A percentile compares a stretch with the other conserved stretches of the same genome.
phyloP scores from a whole-genome alignment of 768 basidiomycete species.

The Termitomyces sp. region DNA sequence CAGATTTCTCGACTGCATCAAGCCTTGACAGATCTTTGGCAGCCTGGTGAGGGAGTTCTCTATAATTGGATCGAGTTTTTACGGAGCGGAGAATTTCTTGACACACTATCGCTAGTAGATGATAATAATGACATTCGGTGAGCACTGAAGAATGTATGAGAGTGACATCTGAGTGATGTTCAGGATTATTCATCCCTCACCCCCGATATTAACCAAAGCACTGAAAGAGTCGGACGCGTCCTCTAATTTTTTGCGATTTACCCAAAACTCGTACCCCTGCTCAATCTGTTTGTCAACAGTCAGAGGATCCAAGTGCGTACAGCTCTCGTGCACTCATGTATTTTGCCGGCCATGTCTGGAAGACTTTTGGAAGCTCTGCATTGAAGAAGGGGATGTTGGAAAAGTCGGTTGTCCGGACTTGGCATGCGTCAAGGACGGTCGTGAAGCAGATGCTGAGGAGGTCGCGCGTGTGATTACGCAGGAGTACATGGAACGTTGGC shows the following conservation, averaged over 20 bases:
- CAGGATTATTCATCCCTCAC: conserved; percentile 55
- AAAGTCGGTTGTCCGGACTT: conserved; percentile 80
- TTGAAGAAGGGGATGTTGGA: conserved; percentile 71
- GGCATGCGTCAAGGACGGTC: conserved; percentile 61
- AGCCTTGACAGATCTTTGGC: conserved; percentile 52
- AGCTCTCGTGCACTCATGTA: conserved; percentile 67
- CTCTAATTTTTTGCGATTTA: conserved; percentile 48
- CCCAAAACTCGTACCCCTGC: conserved; percentile 61
- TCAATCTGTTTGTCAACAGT: conserved; percentile 68
- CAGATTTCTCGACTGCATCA: conserved; percentile 28
- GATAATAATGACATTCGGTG: conserved; percentile 30
- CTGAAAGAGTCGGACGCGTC: conserved; percentile 45
- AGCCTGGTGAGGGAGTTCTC: conserved; percentile 51
- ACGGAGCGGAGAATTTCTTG: conserved; percentile 59
- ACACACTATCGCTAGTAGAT: conserved; percentile 32
- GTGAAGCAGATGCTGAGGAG: conserved; percentile 64
- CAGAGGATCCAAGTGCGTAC: conserved; percentile 73
- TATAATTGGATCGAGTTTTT: conserved; percentile 73
- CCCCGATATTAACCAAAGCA: conserved; percentile 41
- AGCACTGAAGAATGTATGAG: conserved; percentile 13
- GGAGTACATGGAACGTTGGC: conserved; percentile 65
- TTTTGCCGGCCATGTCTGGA: conserved; percentile 79
- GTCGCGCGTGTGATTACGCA: conserved; percentile 66
- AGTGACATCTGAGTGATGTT: conserved; percentile 6
- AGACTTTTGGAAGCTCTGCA: conserved; percentile 79